A percentile compares a stretch with the other conserved stretches of the same genome.
Conservation (phyloP, 2,329 filamentous ascomycete species). For the Penicillium concentricum region DNA sequence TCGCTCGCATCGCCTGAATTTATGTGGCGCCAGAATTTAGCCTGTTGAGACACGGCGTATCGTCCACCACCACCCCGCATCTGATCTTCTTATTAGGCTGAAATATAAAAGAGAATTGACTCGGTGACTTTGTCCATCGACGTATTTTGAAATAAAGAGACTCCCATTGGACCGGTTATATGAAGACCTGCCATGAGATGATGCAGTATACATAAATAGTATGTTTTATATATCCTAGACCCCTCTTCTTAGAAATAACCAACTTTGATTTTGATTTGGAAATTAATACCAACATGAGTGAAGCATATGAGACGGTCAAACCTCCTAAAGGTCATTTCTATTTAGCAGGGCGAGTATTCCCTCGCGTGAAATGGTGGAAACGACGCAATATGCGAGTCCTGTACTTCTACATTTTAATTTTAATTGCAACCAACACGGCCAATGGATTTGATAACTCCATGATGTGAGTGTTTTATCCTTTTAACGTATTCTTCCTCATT, state of each 20-base stretch:
- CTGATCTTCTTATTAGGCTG: background rate
- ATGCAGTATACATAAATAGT: background rate
- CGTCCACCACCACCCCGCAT: background rate
- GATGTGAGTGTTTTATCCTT: constrained; percentile 28
- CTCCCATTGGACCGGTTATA: background rate
- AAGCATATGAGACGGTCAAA: background rate
- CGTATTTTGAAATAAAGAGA: background rate
- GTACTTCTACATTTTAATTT: constrained; percentile 23
- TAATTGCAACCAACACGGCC: constrained; percentile 33
- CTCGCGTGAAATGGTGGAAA: constrained; percentile 27
- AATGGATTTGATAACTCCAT: constrained; percentile 53
- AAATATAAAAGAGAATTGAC: background rate
- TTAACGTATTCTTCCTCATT: background rate
- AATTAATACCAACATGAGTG: background rate
- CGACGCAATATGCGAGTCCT: constrained; percentile 22
- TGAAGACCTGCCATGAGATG: background rate
- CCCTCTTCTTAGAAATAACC: too few relatives aligned
- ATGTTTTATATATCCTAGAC: background rate
- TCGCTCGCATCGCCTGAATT: background rate
- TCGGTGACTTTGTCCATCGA: background rate
- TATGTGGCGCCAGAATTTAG: constrained; percentile 1
- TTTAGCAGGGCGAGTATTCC: constrained; percentile 22
- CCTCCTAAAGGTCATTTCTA: constrained; percentile 12
- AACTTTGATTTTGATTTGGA: background rate
- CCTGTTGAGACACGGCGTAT: background rate